phyloP scores from a whole-genome alignment of 208 protist species.

The Porcisia hertigi region DNA sequence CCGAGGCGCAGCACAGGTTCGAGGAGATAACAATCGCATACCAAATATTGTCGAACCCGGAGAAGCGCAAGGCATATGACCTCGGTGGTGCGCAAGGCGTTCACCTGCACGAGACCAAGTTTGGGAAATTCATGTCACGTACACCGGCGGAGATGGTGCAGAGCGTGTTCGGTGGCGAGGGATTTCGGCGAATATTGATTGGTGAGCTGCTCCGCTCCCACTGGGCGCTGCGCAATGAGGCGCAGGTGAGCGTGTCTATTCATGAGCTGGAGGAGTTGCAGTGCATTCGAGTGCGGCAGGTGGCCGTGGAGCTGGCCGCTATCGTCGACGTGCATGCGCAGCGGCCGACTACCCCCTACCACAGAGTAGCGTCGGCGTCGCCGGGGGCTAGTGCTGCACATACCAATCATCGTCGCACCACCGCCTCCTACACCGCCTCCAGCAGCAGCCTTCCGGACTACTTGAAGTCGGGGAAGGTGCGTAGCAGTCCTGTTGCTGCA shows the following conservation, averaged over 20 bases:
- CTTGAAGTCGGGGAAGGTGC: conserved; percentile 20
- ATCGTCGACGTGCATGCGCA: conserved; percentile 83
- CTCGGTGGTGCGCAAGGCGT: conserved; percentile 64
- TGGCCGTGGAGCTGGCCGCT: conserved; percentile 62
- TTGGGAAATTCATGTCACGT: conserved; percentile 69
- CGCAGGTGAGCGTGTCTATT: conserved; percentile 78
- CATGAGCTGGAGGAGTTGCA: conserved; percentile 86
- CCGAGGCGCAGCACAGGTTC: conserved; percentile 62
- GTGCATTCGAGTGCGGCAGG: conserved; percentile 71
- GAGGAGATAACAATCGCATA: conserved; percentile 75
- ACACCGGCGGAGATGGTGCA: conserved; percentile 87
- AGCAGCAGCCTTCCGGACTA: conserved; percentile 32
- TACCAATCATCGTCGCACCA: not conserved
- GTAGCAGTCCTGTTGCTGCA: not conserved
- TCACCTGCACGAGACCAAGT: conserved; percentile 64
- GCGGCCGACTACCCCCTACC: conserved; percentile 29
- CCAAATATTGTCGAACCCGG: conserved; percentile 85
- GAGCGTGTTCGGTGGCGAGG: conserved; percentile 80
- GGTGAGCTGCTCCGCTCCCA: conserved; percentile 80
- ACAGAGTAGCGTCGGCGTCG: not conserved
- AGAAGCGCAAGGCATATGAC: conserved; percentile 83
- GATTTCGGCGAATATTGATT: conserved; percentile 59
- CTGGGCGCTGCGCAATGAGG: conserved; percentile 81
- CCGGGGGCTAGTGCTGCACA: not conserved
- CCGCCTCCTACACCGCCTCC: not conserved